Evolutionary conservation across 192 early-diverging fungal genomes (phyloP).

Genomic region (Backusella australiensis): DNA sequence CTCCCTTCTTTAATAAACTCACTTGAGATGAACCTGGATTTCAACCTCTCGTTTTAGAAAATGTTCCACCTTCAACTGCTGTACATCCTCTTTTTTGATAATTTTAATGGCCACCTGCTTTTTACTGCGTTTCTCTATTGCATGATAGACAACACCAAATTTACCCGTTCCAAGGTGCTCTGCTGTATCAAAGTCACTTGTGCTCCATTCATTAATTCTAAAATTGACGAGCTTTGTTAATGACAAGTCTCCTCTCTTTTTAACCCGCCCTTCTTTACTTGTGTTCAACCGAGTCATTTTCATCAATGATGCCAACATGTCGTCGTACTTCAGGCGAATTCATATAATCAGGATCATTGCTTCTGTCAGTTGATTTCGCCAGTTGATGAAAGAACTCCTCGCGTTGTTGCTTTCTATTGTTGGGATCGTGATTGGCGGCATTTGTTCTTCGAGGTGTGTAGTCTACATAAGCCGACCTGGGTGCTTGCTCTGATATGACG

Average conservation of each 20-base stretch:
- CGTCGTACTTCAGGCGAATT: constrained; percentile 29
- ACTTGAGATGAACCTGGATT: constrained; percentile 89
- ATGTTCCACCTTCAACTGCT: constrained; percentile 69
- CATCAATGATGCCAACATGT: constrained; percentile 16
- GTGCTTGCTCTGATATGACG: background rate
- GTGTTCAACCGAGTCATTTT: background rate
- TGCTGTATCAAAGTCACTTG: constrained; percentile 89
- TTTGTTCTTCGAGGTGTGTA: constrained; percentile 27
- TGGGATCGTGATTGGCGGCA: background rate
- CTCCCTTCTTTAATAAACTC: constrained; percentile 7
- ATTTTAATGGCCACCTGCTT: constrained; percentile 91
- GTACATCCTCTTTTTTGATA: constrained; percentile 79
- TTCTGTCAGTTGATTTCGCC: background rate
- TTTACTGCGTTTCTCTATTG: constrained; percentile 75
- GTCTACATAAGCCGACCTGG: constrained; percentile 29
- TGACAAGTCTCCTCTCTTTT: too few relatives aligned
- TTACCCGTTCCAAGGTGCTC: constrained; percentile 86
- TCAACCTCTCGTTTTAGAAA: constrained; percentile 93
- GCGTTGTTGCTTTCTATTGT: constrained; percentile 10
- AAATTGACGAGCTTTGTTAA: background rate
- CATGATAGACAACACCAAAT: constrained; percentile 91
- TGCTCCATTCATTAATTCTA: constrained; percentile 41
- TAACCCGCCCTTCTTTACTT: background rate
- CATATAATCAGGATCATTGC: constrained; percentile 15
- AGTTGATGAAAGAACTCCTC: constrained; percentile 17